A percentile compares a stretch with the other conserved stretches of the same genome.
Evolutionary conservation across 495 filamentous ascomycete genomes (phyloP).

Genomic region (Penicillium subrubescens): DNA sequence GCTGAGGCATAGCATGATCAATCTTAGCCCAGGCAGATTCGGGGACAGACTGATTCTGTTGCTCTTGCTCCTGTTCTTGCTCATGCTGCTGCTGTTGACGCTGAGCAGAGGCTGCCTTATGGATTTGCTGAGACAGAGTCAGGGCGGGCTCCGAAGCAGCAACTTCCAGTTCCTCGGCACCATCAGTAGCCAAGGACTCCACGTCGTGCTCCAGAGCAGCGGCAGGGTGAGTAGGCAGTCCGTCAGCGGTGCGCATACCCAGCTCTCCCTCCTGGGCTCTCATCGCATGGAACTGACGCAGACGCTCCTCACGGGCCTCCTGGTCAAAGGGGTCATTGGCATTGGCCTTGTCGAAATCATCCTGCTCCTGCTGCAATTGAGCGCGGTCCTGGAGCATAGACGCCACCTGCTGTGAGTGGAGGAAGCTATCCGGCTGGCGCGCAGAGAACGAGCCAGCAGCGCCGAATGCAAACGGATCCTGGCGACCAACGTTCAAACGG

Average conservation of each 20-base stretch:
- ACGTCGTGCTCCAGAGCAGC: slow-evolving; percentile 29
- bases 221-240: slow-evolving; percentile 45
- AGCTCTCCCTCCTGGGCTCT: slow-evolving; percentile 55
- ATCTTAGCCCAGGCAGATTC: slow-evolving; percentile 63
- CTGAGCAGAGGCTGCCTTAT: slow-evolving; percentile 69
- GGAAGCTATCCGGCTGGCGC: slow-evolving; percentile 55
- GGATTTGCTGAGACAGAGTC: slow-evolving; percentile 85
- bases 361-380: slow-evolving; percentile 64
- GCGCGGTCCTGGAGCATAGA: slow-evolving; percentile 63
- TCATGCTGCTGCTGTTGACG: slow-evolving; percentile 63
- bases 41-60: slow-evolving; percentile 43
- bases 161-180: slow-evolving; percentile 25
- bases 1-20: slow-evolving; percentile 67
- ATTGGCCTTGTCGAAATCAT: slow-evolving; percentile 56
- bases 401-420: slow-evolving; percentile 60
- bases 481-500: slow-evolving; percentile 57
- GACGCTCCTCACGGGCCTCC: slow-evolving; percentile 57
- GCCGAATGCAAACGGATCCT: slow-evolving; percentile 56
- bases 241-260: slow-evolving; percentile 44
- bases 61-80: slow-evolving; percentile 45
- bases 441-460: slow-evolving; percentile 48
- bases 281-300: slow-evolving; percentile 65
- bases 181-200: slow-evolving; percentile 26
- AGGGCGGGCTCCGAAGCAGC: slow-evolving; percentile 43
- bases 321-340: slow-evolving; percentile 51